A percentile compares a stretch with the other conserved stretches of the same genome.
Evolutionary conservation across 1,284 basidiomycete species (phyloP).

Genomic region (Sanghuangporus baumii): DNA sequence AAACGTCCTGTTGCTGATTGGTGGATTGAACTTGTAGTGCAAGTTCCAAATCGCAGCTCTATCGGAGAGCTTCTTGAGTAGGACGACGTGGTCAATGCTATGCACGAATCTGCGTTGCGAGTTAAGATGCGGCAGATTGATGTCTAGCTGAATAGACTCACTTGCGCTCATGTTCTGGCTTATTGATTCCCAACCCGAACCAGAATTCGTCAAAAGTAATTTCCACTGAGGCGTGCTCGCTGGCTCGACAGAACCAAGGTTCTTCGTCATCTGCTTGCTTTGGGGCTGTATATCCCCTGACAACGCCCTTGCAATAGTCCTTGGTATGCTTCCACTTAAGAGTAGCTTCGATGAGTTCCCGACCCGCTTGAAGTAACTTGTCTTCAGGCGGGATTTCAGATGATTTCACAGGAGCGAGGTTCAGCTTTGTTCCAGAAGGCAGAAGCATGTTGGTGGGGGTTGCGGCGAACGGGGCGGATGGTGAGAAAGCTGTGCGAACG

Average conservation of each 20-base stretch:
- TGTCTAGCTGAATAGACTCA: slow-evolving; percentile 29
- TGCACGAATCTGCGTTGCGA: slow-evolving; percentile 50
- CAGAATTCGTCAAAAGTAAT: slow-evolving; percentile 69
- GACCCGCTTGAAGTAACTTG: slow-evolving; percentile 45
- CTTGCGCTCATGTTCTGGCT: slow-evolving; percentile 65
- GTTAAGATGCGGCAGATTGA: not conserved
- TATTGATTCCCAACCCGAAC: slow-evolving; percentile 58
- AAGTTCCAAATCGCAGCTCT: slow-evolving; percentile 65
- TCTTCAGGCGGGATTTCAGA: slow-evolving; percentile 59
- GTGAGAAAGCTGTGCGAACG: not conserved
- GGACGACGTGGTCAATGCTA: slow-evolving; percentile 55
- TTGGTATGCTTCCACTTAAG: slow-evolving; percentile 63
- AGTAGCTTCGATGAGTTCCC: slow-evolving; percentile 49
- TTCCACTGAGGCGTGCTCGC: slow-evolving; percentile 57
- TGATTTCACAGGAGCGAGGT: slow-evolving; percentile 32
- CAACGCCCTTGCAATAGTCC: slow-evolving; percentile 43
- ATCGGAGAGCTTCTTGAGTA: slow-evolving; percentile 56
- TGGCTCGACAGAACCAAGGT: slow-evolving; percentile 61
- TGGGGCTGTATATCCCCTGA: slow-evolving; percentile 47
- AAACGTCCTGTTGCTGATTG: slow-evolving; percentile 68
- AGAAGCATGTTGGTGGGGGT: slow-evolving; percentile 23
- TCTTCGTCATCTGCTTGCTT: slow-evolving; percentile 51
- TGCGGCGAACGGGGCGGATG: slow-evolving; percentile 6
- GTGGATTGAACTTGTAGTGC: slow-evolving; percentile 64
- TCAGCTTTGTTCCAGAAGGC: slow-evolving; percentile 33